Base-by-base conservation (phyloP, 192 early-diverging fungal genomes). In the Coemansia sp. region DNA sequence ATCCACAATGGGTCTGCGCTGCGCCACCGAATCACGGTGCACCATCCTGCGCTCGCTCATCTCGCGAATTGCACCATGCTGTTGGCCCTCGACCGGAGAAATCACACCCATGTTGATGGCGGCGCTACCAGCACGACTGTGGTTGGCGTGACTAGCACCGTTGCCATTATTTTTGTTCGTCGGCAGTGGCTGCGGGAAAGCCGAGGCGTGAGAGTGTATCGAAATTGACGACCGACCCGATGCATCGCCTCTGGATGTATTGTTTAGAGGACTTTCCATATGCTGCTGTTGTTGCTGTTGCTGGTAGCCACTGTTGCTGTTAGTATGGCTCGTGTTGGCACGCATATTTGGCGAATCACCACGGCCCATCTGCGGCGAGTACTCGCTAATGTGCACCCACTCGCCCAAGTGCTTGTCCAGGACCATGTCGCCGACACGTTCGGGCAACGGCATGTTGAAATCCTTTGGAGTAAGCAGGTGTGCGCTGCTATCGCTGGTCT, bases 401-500 rank as follows among this genome's bases (percentile, higher is more conserved):
- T 69, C 73, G 37, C 67, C 73, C 13, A 68, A 42, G 21, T 50
- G 59, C 55, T 56, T 58, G 38, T 76, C 67, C 19, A 76, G 54
- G 1, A 76, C 73, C 73, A 76, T 76, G 38, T 76, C 63, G 54
- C 73, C 73, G 18, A 76, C 46, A 14, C 73, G 73, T 18, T 68
- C 59, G 5, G 73, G 67, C 45, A 76, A 27, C 18, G 63, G 67
- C 19, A 27, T 60, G 46, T 58, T 48, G 58, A 69, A 66, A 49
- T 76, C 67, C 18, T 66, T 62, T 11, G 67, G 73, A 11, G 62
- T 76, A 3, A 76, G 52, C 40, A 69, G 48, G 9, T 69, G 62
- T 2, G 66, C 67, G 44, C 64, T 76, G 54, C 73, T 50, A 14
- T 76, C 73, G 52, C 73, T 76, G 27, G 67, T 43, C 60, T 76